A percentile compares a stretch with the other conserved stretches of the same genome.
These are phyloP conservation scores for Acmispon strigosus DNA, from an alignment of 306 rosid species.

Conservation along the genomic window DNA sequence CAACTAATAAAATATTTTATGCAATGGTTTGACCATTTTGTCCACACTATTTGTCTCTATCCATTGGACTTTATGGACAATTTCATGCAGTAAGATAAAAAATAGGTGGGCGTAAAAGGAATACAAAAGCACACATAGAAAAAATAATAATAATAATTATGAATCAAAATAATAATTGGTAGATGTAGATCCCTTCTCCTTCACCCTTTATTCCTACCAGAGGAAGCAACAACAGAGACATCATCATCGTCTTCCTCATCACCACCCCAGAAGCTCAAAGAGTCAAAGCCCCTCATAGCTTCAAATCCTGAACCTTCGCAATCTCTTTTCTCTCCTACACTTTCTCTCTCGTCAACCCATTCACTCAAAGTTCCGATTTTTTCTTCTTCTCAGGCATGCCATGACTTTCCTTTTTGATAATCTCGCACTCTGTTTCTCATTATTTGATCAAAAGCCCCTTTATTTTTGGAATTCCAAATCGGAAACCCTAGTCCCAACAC, in stretches of 20 bases:
- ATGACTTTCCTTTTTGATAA: background rate
- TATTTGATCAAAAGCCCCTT: background rate
- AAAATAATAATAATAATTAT: background rate
- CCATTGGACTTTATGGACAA: background rate
- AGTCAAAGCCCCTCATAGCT: slow-evolving; percentile 52
- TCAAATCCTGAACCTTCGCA: slow-evolving; percentile 31
- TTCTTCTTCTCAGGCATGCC: slow-evolving; percentile 30
- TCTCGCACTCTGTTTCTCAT: background rate
- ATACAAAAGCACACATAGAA: background rate
- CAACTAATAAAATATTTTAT: background rate
- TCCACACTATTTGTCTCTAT: background rate
- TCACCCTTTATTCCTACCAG: slow-evolving; percentile 31
- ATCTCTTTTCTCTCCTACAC: slow-evolving; percentile 20
- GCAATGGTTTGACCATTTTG: background rate
- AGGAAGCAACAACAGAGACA: slow-evolving; percentile 38
- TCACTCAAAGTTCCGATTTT: slow-evolving; percentile 13
- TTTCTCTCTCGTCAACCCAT: slow-evolving; percentile 17
- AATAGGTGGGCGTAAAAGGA: background rate
- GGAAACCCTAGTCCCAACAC: slow-evolving; percentile 41
- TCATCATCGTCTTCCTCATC: slow-evolving; percentile 57
- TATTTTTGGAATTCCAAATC: slow-evolving; percentile 19
- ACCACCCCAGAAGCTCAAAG: slow-evolving; percentile 28
- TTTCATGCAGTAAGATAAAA: background rate
- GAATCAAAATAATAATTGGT: slow-evolving; percentile 18
- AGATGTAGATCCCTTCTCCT: slow-evolving; percentile 48